Evolutionary conservation across 2,329 filamentous ascomycete genomes (phyloP).

Genomic region (Cordyceps cicadae): DNA sequence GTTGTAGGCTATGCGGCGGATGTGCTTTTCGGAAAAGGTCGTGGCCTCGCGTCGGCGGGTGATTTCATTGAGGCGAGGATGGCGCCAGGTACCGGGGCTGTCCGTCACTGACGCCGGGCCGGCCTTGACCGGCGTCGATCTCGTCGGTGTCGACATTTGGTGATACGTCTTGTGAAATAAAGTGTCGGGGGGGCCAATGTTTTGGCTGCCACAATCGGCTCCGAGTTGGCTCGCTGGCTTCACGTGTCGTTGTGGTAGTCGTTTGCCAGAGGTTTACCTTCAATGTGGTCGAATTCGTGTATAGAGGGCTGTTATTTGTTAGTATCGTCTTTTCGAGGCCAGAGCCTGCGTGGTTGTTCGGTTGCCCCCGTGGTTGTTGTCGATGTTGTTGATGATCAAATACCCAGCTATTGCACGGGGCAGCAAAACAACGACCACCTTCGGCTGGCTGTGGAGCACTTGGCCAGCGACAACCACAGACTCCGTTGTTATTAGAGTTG

Average conservation of each 20-base stretch:
- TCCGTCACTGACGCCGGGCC: conserved; percentile 31
- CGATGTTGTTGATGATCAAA: conserved; percentile 9
- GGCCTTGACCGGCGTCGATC: conserved; percentile 35
- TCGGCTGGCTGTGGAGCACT: conserved; percentile 4
- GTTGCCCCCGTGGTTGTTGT: conserved; percentile 1
- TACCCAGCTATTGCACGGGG: not conserved
- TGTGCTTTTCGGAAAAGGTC: conserved; percentile 70
- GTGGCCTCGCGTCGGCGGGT: conserved; percentile 68
- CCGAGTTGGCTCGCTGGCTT: not conserved
- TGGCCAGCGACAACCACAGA: not conserved
- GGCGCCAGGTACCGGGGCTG: conserved; percentile 77
- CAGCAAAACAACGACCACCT: conserved; percentile 8
- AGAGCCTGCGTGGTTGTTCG: conserved; percentile 4
- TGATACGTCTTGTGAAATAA: conserved; percentile 7
- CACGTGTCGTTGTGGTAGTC: not conserved
- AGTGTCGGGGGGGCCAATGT: conserved; percentile 7
- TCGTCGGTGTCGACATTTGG: conserved; percentile 24
- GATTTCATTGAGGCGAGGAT: conserved; percentile 84
- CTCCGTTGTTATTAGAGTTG: not conserved
- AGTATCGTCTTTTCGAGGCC: conserved; percentile 10
- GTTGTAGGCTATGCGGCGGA: conserved; percentile 64
- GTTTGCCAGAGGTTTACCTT: not conserved
- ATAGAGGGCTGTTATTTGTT: conserved; percentile 1
- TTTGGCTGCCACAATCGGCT: not conserved
- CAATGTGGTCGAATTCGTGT: not conserved